Evolutionary conservation across 176 grass and related monocot genomes (phyloP), one percentile per base, ranked within the genome.

Genomic region (Eleusine indica): DNA sequence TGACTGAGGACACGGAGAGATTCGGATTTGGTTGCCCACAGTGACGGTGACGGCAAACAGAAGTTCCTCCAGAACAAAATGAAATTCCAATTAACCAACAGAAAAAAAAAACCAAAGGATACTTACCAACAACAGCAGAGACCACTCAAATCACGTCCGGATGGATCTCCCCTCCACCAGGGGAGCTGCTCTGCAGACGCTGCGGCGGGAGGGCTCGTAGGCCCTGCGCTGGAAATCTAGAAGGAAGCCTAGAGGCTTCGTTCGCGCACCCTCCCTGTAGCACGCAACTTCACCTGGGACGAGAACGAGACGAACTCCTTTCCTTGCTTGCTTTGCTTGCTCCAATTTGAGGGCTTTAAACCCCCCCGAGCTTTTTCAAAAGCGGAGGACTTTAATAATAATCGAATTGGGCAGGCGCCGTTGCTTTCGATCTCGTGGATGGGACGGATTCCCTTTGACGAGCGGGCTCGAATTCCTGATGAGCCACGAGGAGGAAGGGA

Each of bases 361-460:
- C 28, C 11, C 46, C 46, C 5, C 22, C 39, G 5, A n/a, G 68
- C 68, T 79, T 79, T 84, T 40, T 22, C 9, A 60, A 88, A 88
- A 74, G 72, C 14, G 10, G 37, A 3, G 11, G 40, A 9, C 83
- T 85, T 77, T 76, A 85, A 70, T 56, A 77, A 77, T 58, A 77
- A 85, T 77, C 17, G 19, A 44, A 78, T 42, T 38, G 49, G 29
- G 37, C 37, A 2, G 19, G 28, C 3, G 75, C 18, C 12, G 87
- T 88, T 61, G 81, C 81, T 88, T 84, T 88, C 75, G 87, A 74
- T 80, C 75, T 52, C 66, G 80, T 32, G 64, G 30, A 30, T 10
- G 64, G 64, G 46, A 52, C 51, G 80, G 66, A 10, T 78, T 71
- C 67, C 58, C 43, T 84, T 74, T 39, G 81, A 40, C 79, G 68